These are phyloP conservation scores for Alternaria burnsii DNA, from an alignment of 2,329 filamentous ascomycete species.

Conservation along the genomic window DNA sequence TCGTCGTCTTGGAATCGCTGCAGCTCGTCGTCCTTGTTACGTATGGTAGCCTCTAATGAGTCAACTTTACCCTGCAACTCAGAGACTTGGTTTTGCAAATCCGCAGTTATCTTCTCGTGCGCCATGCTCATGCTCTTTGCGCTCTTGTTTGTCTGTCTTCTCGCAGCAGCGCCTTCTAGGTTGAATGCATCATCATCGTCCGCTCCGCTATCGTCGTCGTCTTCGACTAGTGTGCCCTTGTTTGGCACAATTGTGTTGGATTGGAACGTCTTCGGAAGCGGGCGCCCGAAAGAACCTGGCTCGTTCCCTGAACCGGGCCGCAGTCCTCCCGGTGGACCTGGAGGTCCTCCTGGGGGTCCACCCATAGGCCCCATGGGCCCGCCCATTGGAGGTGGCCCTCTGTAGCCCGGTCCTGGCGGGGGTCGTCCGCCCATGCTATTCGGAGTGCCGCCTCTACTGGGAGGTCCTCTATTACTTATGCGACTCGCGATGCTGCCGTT, in stretches of 20 bases:
- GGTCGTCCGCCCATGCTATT: constrained; percentile 62
- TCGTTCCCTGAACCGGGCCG: constrained; percentile 33
- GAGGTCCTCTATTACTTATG: constrained; percentile 63
- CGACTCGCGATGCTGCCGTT: constrained; percentile 65
- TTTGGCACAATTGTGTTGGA: constrained; percentile 97
- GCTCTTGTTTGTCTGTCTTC: constrained; percentile 57
- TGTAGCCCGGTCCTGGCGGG: constrained; percentile 44
- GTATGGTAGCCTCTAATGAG: constrained; percentile 72
- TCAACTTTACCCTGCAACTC: constrained; percentile 78
- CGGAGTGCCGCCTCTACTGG: constrained; percentile 64
- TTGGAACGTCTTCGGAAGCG: constrained; percentile 88
- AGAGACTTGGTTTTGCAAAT: constrained; percentile 80
- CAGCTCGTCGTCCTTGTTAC: constrained; percentile 76
- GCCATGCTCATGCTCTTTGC: constrained; percentile 45
- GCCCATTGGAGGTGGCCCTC: constrained; percentile 32
- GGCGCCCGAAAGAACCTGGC: constrained; percentile 72
- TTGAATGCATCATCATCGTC: constrained; percentile 69
- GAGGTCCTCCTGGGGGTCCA: constrained; percentile 55
- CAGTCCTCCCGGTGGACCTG: constrained; percentile 51
- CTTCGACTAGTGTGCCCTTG: constrained; percentile 97
- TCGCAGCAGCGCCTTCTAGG: constrained; percentile 58
- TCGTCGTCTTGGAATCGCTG: constrained; percentile 67
- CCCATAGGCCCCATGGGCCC: constrained; percentile 12
- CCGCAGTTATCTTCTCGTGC: constrained; percentile 64
- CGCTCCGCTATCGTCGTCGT: constrained; percentile 68